Percentiles rank a stretch among this genome's conserved stretches.
These are phyloP conservation scores for Yarrowia galli DNA, from an alignment of 1,139 yeast species.

Conservation along the genomic window DNA sequence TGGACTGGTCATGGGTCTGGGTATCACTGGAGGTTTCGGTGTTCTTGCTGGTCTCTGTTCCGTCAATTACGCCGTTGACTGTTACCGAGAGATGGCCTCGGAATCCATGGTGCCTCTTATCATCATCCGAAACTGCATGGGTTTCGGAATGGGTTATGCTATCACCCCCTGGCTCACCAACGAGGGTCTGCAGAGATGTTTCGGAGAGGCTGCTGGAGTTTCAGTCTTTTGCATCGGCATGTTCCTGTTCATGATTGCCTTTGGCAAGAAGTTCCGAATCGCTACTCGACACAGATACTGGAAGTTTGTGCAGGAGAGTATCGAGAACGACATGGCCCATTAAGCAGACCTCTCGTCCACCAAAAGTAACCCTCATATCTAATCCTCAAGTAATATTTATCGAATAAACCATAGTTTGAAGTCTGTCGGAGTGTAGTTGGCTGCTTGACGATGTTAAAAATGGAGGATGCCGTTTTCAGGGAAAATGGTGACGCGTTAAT, in stretches of 20 bases:
- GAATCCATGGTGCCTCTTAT: slow-evolving; percentile 59
- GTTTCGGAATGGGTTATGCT: slow-evolving; percentile 59
- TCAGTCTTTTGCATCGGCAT: slow-evolving; percentile 55
- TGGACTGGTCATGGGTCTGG: slow-evolving; percentile 52
- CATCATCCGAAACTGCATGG: slow-evolving; percentile 52
- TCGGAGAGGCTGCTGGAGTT: slow-evolving; percentile 56
- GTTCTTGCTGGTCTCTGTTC: slow-evolving; percentile 62
- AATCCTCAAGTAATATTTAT: slow-evolving; percentile 10
- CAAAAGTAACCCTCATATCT: slow-evolving; percentile 9
- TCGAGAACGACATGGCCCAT: slow-evolving; percentile 36
- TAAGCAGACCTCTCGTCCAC: neutral
- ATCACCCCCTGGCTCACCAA: slow-evolving; percentile 59
- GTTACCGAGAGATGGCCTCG: slow-evolving; percentile 62
- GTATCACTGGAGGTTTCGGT: slow-evolving; percentile 61
- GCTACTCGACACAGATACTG: slow-evolving; percentile 41
- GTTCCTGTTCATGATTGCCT: slow-evolving; percentile 53
- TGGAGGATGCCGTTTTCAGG: no score
- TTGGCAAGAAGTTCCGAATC: slow-evolving; percentile 45
- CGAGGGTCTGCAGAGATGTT: slow-evolving; percentile 56
- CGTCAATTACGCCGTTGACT: slow-evolving; percentile 62
- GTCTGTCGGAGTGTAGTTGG: neutral
- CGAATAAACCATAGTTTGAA: neutral
- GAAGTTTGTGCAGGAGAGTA: slow-evolving; percentile 38
- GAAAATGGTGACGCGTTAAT: no score
- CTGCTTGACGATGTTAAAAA: no score